Evolutionary conservation across 1,139 yeast species (phyloP).

Genomic region (Blastobotrys malaysiensis): DNA sequence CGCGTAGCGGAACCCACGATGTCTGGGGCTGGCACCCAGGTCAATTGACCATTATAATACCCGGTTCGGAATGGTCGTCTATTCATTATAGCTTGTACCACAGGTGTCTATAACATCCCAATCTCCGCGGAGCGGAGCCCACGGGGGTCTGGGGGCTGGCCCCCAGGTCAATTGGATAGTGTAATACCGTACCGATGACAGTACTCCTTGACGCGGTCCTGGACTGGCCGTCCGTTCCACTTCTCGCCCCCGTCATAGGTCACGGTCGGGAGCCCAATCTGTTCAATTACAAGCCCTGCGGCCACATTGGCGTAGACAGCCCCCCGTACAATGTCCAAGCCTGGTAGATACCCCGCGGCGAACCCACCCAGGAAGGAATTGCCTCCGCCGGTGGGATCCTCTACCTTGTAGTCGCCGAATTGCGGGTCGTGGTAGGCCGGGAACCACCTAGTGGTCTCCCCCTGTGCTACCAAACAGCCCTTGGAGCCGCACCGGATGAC

Average conservation of each 20-base stretch:
- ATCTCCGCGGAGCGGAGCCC: too few species aligned
- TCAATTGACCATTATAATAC: too few species aligned
- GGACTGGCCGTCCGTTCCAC: slow-evolving; percentile 50
- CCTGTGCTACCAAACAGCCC: slow-evolving; percentile 49
- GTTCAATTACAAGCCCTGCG: slow-evolving; percentile 75
- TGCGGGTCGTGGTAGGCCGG: slow-evolving; percentile 63
- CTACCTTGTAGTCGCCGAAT: slow-evolving; percentile 40
- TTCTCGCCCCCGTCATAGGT: slow-evolving; percentile 25
- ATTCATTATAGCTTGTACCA: too few species aligned
- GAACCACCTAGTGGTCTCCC: slow-evolving; percentile 35
- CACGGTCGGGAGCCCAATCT: slow-evolving; percentile 60
- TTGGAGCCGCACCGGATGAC: slow-evolving; percentile 66
- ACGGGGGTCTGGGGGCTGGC: too few species aligned
- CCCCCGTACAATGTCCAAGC: slow-evolving; percentile 36
- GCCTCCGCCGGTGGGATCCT: slow-evolving; percentile 95
- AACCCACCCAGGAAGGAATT: slow-evolving; percentile 84
- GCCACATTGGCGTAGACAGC: slow-evolving; percentile 69
- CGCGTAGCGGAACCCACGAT: too few species aligned
- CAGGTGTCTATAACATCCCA: too few species aligned
- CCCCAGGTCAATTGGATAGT: not conserved
- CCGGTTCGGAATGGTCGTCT: too few species aligned
- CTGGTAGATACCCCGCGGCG: slow-evolving; percentile 49
- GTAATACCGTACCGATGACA: not conserved
- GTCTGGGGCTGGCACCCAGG: too few species aligned
- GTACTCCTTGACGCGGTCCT: slow-evolving; percentile 6